Evolutionary conservation across 2,329 filamentous ascomycete species (phyloP).

Genomic region (Cylindrodendrum hubeiense): DNA sequence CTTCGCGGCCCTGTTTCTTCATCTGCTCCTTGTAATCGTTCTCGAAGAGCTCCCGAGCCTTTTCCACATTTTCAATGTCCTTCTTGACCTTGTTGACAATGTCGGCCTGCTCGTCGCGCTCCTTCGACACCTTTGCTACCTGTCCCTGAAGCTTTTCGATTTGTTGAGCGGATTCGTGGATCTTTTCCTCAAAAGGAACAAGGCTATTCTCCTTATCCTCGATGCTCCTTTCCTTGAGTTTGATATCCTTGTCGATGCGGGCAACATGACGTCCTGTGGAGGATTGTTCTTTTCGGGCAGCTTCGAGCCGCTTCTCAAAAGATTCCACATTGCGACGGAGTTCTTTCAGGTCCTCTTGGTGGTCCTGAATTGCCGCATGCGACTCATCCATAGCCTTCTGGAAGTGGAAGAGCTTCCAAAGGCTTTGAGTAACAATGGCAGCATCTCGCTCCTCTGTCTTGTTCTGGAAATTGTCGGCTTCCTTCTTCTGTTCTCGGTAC

Average conservation of each 20-base stretch:
- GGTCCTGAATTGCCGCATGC: constrained; percentile 88
- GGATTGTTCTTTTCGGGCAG: constrained; percentile 85
- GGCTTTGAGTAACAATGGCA: constrained; percentile 90
- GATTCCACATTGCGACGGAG: constrained; percentile 88
- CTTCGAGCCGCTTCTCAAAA: constrained; percentile 83
- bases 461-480: constrained; percentile 91
- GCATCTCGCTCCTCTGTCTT: constrained; percentile 93
- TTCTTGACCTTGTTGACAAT: constrained; percentile 82
- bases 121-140: constrained; percentile 78
- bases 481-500: constrained; percentile 95
- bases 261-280: constrained; percentile 80
- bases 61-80: constrained; percentile 86
- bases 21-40: constrained; percentile 86
- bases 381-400: constrained; percentile 95
- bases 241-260: constrained; percentile 88
- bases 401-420: constrained; percentile 98
- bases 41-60: constrained; percentile 90
- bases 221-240: constrained; percentile 85
- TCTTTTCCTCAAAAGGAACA: constrained; percentile 92
- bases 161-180: constrained; percentile 80
- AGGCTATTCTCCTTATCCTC: constrained; percentile 88
- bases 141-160: constrained; percentile 76
- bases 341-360: constrained; percentile 95
- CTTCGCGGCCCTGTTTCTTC: constrained; percentile 86
- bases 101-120: constrained; percentile 78